Evolutionary conservation across 345 rosid species (phyloP).

Genomic region (Theobroma cacao): DNA sequence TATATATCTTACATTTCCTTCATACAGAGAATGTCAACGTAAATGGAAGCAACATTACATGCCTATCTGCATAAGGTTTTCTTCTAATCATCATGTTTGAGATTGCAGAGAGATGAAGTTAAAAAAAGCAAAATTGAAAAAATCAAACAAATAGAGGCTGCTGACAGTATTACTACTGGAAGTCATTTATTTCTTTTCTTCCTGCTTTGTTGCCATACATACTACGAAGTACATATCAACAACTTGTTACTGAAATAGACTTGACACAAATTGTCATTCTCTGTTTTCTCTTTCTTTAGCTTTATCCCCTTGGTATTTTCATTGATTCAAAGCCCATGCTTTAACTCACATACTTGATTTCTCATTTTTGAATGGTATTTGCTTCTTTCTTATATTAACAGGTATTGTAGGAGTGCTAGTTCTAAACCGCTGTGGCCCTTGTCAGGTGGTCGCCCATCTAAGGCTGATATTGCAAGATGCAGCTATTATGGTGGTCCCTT

Average conservation of each 20-base stretch:
- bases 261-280: neutral
- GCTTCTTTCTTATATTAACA: slow-evolving; percentile 17
- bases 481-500: slow-evolving; percentile 59
- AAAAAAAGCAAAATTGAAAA: neutral
- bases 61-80: neutral
- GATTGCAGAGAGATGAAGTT: neutral
- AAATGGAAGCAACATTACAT: neutral
- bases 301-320: neutral
- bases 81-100: neutral
- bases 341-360: neutral
- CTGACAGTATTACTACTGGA: neutral
- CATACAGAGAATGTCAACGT: neutral
- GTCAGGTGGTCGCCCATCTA: slow-evolving; percentile 57
- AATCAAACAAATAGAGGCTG: neutral
- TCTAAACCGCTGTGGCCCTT: slow-evolving; percentile 81
- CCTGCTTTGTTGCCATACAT: too few species aligned
- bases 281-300: neutral
- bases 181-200: too few species aligned
- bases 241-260: neutral
- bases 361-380: too few species aligned
- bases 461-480: slow-evolving; percentile 74
- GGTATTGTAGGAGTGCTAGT: slow-evolving; percentile 41
- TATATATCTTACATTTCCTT: neutral
- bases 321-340: neutral
- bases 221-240: neutral